Conservation (phyloP, 2,329 filamentous ascomycete genomes). For the Ophiostoma triangulosporum region DNA sequence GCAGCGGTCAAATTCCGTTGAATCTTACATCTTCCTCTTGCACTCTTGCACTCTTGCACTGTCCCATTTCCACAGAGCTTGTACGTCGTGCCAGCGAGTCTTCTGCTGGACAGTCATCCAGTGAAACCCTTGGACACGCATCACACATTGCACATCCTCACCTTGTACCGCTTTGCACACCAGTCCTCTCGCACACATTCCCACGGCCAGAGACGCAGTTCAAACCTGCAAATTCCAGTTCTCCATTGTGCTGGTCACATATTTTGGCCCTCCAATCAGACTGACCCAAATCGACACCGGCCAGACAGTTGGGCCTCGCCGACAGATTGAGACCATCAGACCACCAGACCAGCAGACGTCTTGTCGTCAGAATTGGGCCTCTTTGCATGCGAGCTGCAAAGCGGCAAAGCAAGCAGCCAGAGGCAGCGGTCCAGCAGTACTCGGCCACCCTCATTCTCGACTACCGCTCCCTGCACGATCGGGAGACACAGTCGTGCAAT, state of each 20-base stretch:
- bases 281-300: neutral
- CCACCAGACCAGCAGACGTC: no score
- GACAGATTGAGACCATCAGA: no score
- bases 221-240: neutral
- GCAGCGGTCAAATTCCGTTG: neutral
- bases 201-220: neutral
- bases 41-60: neutral
- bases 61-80: no score
- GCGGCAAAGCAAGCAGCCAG: neutral
- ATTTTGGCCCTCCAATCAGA: neutral
- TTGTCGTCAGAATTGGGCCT: neutral
- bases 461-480: neutral
- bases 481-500: constrained; percentile 6
- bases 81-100: neutral
- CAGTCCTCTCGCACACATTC: neutral
- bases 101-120: neutral
- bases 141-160: neutral
- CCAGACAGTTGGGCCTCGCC: neutral
- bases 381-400: neutral
- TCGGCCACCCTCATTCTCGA: no score
- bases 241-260: neutral
- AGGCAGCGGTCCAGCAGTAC: neutral
- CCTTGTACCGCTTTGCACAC: neutral
- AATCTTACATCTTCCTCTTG: neutral
- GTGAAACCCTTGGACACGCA: neutral